These are phyloP conservation scores for Dalbergia cochinchinensis DNA, from an alignment of 306 rosid species.

Conservation along the genomic window DNA sequence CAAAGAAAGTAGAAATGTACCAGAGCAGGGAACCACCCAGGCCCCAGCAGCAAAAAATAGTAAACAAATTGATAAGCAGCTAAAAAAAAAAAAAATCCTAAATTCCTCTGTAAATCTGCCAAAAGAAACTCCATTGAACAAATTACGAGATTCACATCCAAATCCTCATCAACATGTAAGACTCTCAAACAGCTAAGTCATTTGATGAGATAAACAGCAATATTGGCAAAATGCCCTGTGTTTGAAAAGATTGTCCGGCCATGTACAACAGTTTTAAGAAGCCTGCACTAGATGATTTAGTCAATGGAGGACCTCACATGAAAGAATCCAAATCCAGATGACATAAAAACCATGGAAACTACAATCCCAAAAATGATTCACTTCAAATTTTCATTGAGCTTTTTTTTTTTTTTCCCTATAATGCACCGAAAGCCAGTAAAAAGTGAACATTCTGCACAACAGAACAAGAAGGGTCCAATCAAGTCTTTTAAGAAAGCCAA, in stretches of 20 bases:
- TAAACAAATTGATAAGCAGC: neutral
- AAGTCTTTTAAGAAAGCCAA: constrained; percentile 1
- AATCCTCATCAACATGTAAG: constrained; percentile 1
- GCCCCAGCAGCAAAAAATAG: neutral
- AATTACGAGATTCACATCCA: constrained; percentile 23
- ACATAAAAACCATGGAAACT: constrained; percentile 8
- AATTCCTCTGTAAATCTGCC: neutral
- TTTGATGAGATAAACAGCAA: neutral
- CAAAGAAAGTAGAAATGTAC: neutral
- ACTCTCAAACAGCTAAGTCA: constrained; percentile 7
- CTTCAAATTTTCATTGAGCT: neutral
- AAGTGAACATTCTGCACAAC: neutral
- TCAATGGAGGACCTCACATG: neutral
- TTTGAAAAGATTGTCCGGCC: constrained; percentile 2
- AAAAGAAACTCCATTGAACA: constrained; percentile 3
- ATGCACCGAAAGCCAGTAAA: constrained; percentile 13
- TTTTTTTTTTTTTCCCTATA: neutral
- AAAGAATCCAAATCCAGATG: constrained; percentile 1
- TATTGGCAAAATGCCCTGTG: neutral
- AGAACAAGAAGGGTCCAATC: constrained; percentile 7
- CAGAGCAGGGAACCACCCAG: constrained; percentile 8
- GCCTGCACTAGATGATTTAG: constrained; percentile 4
- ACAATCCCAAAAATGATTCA: neutral
- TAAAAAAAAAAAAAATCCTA: neutral
- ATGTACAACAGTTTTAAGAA: neutral